Evolutionary conservation across 2,329 filamentous ascomycete genomes (phyloP), one percentile per base, ranked within the genome.

Genomic region (Emmonsiellopsis sp.): DNA sequence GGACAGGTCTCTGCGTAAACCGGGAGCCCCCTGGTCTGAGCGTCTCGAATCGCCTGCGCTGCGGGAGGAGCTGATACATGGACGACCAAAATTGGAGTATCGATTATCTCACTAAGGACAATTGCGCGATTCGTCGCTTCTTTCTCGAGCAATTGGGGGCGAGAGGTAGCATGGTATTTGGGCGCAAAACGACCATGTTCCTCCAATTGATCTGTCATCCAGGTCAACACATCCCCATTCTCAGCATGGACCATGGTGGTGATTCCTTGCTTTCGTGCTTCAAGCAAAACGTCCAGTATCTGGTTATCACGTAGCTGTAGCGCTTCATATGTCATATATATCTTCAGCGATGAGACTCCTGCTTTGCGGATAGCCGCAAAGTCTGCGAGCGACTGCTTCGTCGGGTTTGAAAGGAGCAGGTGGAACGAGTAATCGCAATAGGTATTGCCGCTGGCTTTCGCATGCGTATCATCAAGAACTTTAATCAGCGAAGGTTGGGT

Each of bases 381-480:
- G 10, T 44, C 42, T 10, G 13, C 42, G 3, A 44, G 8, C 10
- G 9, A n/a, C 13, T 46, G 81, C 72, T 55, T 79, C 66, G 31
- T 71, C 0, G 76, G 75, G 54, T 78, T 76, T 0, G 72, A 70
- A 34, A 79, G 66, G 34, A 79, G 72, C 53, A 79, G 65, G 59
- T 82, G 79, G 56, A 81, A 78, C 2, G 70, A 73, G 61, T 78
- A 79, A 61, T 78, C 76, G 16, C 66, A 69, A 56, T 77, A 78
- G 61, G 73, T 76, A 15, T 72, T 73, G 32, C 68, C 66, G 15
- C 64, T 62, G 30, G 76, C 75, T 26, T 26, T 26, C 20, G 62
- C 64, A 40, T 76, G 73, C 0, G 73, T 75, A 10, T 67, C 67
- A n/a, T 67, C 61, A 2, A 78, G 63, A 1, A 70, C 72, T 32